Evolutionary conservation across 345 rosid genomes (phyloP).

Genomic region (Fremontodendron californicum): DNA sequence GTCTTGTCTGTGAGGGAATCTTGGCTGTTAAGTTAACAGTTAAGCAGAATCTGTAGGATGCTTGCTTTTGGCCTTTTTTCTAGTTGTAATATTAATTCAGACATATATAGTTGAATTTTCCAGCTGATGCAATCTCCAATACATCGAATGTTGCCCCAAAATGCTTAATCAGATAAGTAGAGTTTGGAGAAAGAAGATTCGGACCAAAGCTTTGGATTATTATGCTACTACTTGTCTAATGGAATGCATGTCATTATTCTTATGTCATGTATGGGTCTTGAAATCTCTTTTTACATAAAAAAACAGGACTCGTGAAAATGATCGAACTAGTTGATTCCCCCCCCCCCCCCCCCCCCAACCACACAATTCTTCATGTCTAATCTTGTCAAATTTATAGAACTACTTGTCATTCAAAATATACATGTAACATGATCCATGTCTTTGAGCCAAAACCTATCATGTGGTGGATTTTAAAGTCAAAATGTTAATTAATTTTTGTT

Average conservation of each 20-base stretch:
- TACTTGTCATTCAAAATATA: too few relatives aligned
- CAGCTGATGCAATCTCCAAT: conserved; percentile 1
- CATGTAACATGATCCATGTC: too few relatives aligned
- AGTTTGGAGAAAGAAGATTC: conserved; percentile 19
- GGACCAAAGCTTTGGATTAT: background rate
- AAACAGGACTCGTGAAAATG: too few relatives aligned
- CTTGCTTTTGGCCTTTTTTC: conserved; percentile 19
- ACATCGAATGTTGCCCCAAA: background rate
- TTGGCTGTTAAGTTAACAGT: background rate
- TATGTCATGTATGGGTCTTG: background rate
- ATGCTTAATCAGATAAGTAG: background rate
- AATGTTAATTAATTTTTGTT: too few relatives aligned
- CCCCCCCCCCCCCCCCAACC: too few relatives aligned
- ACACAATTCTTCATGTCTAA: too few relatives aligned
- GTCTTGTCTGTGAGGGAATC: background rate
- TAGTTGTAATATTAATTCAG: background rate
- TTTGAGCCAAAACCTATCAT: too few relatives aligned
- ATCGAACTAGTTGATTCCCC: too few relatives aligned
- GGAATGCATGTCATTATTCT: background rate
- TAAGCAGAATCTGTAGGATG: conserved; percentile 18
- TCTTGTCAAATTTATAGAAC: too few relatives aligned
- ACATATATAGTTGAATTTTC: conserved; percentile 8
- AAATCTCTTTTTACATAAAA: background rate
- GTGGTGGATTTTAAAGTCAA: too few relatives aligned
- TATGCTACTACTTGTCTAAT: background rate